Evolutionary conservation across 176 grass and related monocot species (phyloP), one percentile per base, ranked within the genome.

Genomic region (Avena sativa): DNA sequence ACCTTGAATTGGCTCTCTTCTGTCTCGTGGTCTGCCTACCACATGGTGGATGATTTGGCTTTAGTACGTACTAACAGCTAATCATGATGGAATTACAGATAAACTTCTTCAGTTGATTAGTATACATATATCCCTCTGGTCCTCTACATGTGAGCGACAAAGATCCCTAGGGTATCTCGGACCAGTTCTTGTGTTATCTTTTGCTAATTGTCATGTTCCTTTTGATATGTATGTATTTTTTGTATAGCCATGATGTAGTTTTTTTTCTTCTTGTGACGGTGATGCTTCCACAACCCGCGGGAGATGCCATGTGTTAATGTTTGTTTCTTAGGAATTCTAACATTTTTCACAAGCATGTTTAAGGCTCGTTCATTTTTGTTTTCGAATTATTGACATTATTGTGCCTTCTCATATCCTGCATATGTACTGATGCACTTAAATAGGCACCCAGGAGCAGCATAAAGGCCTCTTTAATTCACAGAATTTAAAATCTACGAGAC

Each of bases 1-100:
- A 80, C 74, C 36, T 87, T 76, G 81, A 44, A 87, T 84, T 87
- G 81, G 58, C 60, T 83, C 85, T 48, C n/a, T 80, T 58, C 30
- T 75, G 85, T 87, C 75, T 84, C 49, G 15, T 91, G 85, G 57
- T 91, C 65, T 91, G 49, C 19, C 38, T 87, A 74, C 88, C 66
- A 79, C 82, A 79, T 77, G 67, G 79, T 77, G 67, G 79, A 79
- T 78, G 58, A 84, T 84, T 75, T 51, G 38, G 58, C 52, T 40
- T 66, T 38, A 11, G 34, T 43, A 43, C 40, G 40, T 43, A 43
- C 40, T 75, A 84, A 84, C 68, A 91, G 73, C 76, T 91, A 82
- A 87, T 84, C 76, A 75, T 87, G 80, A 57, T 68, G 61, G 61
- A 76, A 80, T 84, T 76, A 62, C 81, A 80, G 75, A 79, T 51